Evolutionary conservation across 1,139 yeast genomes (phyloP).

Genomic region (Debaryomyces fabryi): DNA sequence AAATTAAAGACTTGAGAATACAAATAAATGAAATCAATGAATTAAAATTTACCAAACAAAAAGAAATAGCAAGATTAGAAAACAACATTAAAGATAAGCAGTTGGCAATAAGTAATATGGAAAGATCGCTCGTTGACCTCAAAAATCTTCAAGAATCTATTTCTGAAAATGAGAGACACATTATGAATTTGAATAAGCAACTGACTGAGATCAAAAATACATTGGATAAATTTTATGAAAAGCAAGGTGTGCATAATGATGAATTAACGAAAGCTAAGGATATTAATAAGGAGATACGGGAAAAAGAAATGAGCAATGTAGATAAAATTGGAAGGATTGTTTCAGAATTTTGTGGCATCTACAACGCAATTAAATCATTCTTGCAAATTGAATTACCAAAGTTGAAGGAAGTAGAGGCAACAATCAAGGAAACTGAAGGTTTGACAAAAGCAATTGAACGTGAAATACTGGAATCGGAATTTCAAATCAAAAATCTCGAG

Average conservation of each 20-base stretch:
- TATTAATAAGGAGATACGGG: slow-evolving; percentile 15
- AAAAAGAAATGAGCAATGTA: background rate
- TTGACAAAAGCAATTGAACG: slow-evolving; percentile 9
- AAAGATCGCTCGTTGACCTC: slow-evolving; percentile 48
- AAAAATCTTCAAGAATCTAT: slow-evolving; percentile 23
- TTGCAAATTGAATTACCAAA: slow-evolving; percentile 10
- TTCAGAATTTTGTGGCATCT: slow-evolving; percentile 6
- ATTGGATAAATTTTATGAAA: slow-evolving; percentile 16
- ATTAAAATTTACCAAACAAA: slow-evolving; percentile 51
- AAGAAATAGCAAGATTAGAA: slow-evolving; percentile 53
- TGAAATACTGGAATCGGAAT: slow-evolving; percentile 8
- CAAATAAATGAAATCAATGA: slow-evolving; percentile 47
- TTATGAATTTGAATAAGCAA: slow-evolving; percentile 17
- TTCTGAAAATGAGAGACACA: slow-evolving; percentile 21
- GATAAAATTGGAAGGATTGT: slow-evolving; percentile 9
- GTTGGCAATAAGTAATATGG: slow-evolving; percentile 57
- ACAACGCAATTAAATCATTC: slow-evolving; percentile 13
- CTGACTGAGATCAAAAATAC: slow-evolving; percentile 17
- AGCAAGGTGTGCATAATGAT: slow-evolving; percentile 17
- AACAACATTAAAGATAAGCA: slow-evolving; percentile 58
- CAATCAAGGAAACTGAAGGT: slow-evolving; percentile 38
- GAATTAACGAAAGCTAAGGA: slow-evolving; percentile 22
- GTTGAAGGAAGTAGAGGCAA: slow-evolving; percentile 30
- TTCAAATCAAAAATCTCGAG: slow-evolving; percentile 27
- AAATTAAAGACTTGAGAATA: slow-evolving; percentile 49